Conservation (phyloP, 805 yeast genomes). For the Suhomyces vadensis region DNA sequence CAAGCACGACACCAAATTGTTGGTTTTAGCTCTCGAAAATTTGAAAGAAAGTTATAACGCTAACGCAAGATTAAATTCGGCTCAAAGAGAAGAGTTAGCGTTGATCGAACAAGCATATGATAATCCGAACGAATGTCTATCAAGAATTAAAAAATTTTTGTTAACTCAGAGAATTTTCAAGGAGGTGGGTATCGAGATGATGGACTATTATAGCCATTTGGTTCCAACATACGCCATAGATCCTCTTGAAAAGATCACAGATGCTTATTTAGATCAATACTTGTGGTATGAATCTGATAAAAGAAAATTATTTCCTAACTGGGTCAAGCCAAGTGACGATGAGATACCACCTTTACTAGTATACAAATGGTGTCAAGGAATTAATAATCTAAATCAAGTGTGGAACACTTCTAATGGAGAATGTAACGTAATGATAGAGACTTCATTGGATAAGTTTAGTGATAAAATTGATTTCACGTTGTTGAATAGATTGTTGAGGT, state of each 20-base stretch:
- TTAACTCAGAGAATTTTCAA: slow-evolving; percentile 90
- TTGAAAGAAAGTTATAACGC: slow-evolving; percentile 72
- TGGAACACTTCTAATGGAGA: slow-evolving; percentile 82
- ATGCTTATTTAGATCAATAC: slow-evolving; percentile 93
- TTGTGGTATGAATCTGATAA: slow-evolving; percentile 94
- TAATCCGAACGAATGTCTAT: slow-evolving; percentile 90
- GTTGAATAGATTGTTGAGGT: slow-evolving; percentile 73
- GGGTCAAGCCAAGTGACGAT: slow-evolving; percentile 94
- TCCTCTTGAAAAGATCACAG: slow-evolving; percentile 92
- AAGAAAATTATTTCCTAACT: slow-evolving; percentile 84
- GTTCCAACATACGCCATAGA: slow-evolving; percentile 87
- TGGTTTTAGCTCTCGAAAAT: slow-evolving; percentile 86
- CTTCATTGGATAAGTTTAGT: slow-evolving; percentile 65
- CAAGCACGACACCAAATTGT: slow-evolving; percentile 88
- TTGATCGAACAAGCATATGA: slow-evolving; percentile 95
- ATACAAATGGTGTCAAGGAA: slow-evolving; percentile 92
- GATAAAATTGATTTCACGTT: slow-evolving; percentile 89
- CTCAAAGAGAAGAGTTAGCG: slow-evolving; percentile 90
- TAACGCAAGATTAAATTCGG: slow-evolving; percentile 74
- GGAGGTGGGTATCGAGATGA: slow-evolving; percentile 83
- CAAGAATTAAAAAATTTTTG: slow-evolving; percentile 76
- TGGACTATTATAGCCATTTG: slow-evolving; percentile 83
- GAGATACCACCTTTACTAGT: slow-evolving; percentile 91
- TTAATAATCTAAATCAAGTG: slow-evolving; percentile 72
- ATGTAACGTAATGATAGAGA: slow-evolving; percentile 80